Conservation (phyloP, 2,329 filamentous ascomycete species). For the Nectriaceae sp. region DNA sequence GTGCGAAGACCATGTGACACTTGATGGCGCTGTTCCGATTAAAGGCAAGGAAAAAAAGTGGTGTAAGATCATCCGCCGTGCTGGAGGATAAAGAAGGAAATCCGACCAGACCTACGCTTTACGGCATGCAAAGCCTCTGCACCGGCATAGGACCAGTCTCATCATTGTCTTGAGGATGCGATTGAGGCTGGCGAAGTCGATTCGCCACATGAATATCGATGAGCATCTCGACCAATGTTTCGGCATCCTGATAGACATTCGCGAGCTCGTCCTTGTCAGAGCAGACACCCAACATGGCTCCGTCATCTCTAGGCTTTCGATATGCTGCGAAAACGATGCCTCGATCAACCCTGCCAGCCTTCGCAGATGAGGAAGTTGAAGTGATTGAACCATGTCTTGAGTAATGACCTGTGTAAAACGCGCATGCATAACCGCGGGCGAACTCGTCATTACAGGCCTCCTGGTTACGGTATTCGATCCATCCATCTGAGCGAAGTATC, state of each 20-base stretch:
- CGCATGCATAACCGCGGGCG: conserved; percentile 53
- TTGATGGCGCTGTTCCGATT: not conserved
- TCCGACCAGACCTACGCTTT: not conserved
- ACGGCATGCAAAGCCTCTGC: conserved; percentile 17
- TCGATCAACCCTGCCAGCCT: conserved; percentile 40
- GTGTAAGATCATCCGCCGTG: conserved; percentile 2
- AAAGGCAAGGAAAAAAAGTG: conserved; percentile 2
- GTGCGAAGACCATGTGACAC: not conserved
- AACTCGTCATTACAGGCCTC: conserved; percentile 44
- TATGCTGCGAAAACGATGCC: conserved; percentile 61
- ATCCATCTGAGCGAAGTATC: conserved; percentile 50
- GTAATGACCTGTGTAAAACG: conserved; percentile 51
- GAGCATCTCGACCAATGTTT: conserved; percentile 54
- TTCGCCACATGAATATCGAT: conserved; percentile 50
- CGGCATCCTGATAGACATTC: conserved; percentile 50
- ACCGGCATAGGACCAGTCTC: conserved; percentile 43
- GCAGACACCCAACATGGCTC: conserved; percentile 36
- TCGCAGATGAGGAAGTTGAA: conserved; percentile 23
- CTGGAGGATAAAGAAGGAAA: not conserved
- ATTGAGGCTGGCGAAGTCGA: conserved; percentile 34
- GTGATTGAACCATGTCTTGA: conserved; percentile 28
- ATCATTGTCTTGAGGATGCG: conserved; percentile 28
- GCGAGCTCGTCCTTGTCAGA: conserved; percentile 44
- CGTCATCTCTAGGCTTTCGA: conserved; percentile 46
- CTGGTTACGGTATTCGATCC: conserved; percentile 54